Conservation (phyloP, 1,284 basidiomycete genomes). For the Vanrija sp. region DNA sequence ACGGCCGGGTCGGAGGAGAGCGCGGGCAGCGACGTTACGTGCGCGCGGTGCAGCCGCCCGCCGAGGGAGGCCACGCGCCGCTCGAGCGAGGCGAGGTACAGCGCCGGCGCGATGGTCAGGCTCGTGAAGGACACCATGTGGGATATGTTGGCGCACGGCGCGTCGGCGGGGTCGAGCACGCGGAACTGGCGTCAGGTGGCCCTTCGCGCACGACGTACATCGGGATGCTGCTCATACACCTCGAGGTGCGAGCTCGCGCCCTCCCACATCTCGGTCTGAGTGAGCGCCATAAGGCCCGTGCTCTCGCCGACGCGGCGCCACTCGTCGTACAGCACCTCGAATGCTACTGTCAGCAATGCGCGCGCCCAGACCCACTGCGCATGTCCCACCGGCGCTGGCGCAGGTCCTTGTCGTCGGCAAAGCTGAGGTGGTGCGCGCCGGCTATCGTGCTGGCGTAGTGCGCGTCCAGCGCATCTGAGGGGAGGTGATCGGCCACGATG, state of each 20-base stretch:
- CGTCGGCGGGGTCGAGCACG: slow-evolving; percentile 9
- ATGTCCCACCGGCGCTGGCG: slow-evolving; percentile 38
- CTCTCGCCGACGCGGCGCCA: slow-evolving; percentile 29
- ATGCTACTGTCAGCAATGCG: slow-evolving; percentile 25
- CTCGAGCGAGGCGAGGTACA: slow-evolving; percentile 38
- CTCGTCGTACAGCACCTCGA: slow-evolving; percentile 36
- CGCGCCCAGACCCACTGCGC: slow-evolving; percentile 25
- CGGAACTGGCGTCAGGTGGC: slow-evolving; percentile 21
- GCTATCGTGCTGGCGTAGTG: slow-evolving; percentile 40
- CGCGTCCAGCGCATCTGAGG: slow-evolving; percentile 33
- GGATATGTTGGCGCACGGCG: slow-evolving; percentile 15
- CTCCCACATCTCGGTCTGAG: slow-evolving; percentile 44
- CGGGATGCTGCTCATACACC: slow-evolving; percentile 44
- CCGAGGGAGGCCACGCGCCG: slow-evolving; percentile 15
- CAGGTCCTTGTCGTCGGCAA: slow-evolving; percentile 41
- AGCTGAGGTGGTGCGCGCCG: slow-evolving; percentile 48
- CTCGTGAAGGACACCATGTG: slow-evolving; percentile 45
- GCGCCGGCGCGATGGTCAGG: slow-evolving; percentile 43
- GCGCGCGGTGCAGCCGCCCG: slow-evolving; percentile 26
- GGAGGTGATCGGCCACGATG: slow-evolving; percentile 40
- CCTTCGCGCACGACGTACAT: slow-evolving; percentile 24
- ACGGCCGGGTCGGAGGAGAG: slow-evolving; percentile 14
- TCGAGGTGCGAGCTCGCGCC: slow-evolving; percentile 37
- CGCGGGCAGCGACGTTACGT: slow-evolving; percentile 21
- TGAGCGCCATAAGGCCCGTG: slow-evolving; percentile 39